Base-by-base conservation (phyloP, 1,284 basidiomycete species). In the Marasmius tenuissimus region DNA sequence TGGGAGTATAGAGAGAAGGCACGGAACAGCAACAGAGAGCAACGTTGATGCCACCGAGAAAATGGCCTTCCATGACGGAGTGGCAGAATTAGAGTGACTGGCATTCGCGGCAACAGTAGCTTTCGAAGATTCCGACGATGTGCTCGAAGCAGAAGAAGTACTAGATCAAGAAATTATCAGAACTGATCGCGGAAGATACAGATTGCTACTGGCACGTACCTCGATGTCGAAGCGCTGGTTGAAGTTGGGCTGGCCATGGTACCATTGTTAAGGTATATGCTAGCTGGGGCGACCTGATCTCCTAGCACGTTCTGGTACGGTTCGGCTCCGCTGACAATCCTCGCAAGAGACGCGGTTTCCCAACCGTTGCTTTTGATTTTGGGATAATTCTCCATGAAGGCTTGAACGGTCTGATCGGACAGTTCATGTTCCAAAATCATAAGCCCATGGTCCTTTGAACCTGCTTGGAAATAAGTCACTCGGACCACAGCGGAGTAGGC, bases 341-440 rank as follows among this genome's bases (percentile, higher is more conserved):
- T 74, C 11, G 85, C 81, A 50, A 90, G 75, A 53, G 86, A 89
- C 39, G 75, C 70, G 45, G 82, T 76, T 51, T 81, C 81, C 93
- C 93, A 96, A 37, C 86, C 86, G 64, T 87, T 86, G 12, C 78
- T 65, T 59, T 79, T 76, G 70, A 94, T 86, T 49, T 84, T 63
- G 3, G 89, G 86, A 72, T 83, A 95, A 12, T 85, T 81, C 57
- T 79, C 75, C 12, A 91, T 88, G 77, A 94, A 96, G 7, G 85
- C 84, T 52, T 81, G 71, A 45, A 94, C 85, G 22, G 89, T 81
- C 61, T 79, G 70, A 52, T 84, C 76, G 18, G 80, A 83, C n/a
- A 90, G 76, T 73, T 96, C 94, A 75, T 97, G 94, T 75, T 96
- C 91, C 65, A 96, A 82, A 63, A 93, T 81, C 67, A 95, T 82